Evolutionary conservation across 2,329 filamentous ascomycete genomes (phyloP).

Genomic region (Erysiphe pulchra): DNA sequence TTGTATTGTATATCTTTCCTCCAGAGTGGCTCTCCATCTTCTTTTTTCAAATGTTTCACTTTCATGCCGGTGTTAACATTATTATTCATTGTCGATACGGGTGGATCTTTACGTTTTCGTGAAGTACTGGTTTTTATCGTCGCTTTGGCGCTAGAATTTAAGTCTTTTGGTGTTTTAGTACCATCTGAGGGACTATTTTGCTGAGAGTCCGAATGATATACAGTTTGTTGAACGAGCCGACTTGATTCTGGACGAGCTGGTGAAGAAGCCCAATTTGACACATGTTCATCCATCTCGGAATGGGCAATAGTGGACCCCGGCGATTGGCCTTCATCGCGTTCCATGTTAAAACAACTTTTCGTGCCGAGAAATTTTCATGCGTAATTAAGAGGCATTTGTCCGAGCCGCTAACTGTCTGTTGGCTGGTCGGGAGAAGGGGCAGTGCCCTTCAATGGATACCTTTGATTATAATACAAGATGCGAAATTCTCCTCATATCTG

Average conservation of each 20-base stretch:
- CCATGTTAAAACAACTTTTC: neutral
- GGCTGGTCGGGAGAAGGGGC: too few relatives aligned
- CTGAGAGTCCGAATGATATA: conserved; percentile 7
- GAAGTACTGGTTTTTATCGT: conserved; percentile 3
- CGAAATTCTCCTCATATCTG: too few relatives aligned
- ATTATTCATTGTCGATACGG: conserved; percentile 5
- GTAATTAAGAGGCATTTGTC: too few relatives aligned
- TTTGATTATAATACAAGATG: too few relatives aligned
- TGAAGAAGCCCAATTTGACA: conserved; percentile 8
- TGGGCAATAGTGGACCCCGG: conserved; percentile 11
- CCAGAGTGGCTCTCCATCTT: conserved; percentile 71
- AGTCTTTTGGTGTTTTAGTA: conserved; percentile 7
- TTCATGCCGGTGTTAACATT: conserved; percentile 22
- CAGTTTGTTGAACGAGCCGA: conserved; percentile 9
- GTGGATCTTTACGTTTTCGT: conserved; percentile 8
- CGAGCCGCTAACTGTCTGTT: too few relatives aligned
- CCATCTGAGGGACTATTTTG: conserved; percentile 11
- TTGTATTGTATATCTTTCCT: conserved; percentile 72
- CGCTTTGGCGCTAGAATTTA: conserved; percentile 3
- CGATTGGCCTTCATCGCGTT: conserved; percentile 1
- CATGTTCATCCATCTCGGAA: conserved; percentile 12
- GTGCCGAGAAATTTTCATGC: too few relatives aligned
- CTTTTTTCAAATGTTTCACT: conserved; percentile 67
- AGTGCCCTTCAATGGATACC: too few relatives aligned
- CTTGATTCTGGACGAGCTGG: conserved; percentile 10